Conservation (phyloP, 306 rosid genomes). For the Lagenaria siceraria region DNA sequence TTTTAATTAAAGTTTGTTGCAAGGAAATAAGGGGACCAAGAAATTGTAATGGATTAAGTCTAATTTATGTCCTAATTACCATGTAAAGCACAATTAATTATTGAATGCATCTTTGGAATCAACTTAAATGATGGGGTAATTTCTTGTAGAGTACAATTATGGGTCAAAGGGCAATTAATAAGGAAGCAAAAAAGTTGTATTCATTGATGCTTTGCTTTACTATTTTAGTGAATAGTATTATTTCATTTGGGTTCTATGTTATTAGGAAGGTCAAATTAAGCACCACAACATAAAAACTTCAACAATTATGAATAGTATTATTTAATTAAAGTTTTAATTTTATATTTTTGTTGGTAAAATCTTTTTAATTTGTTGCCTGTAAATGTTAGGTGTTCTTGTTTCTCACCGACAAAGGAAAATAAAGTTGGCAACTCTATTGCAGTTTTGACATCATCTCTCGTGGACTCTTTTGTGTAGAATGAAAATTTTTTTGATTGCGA, state of each 20-base stretch:
- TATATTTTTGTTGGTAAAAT: no score
- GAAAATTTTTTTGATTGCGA: no score
- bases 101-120: neutral
- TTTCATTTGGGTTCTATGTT: neutral
- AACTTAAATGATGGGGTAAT: neutral
- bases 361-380: no score
- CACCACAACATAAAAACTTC: no score
- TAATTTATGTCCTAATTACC: neutral
- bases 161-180: neutral
- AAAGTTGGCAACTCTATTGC: no score
- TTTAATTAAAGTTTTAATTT: no score
- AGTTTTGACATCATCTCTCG: no score
- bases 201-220: neutral
- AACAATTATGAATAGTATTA: no score
- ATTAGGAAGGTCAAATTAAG: neutral
- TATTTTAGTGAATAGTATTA: neutral
- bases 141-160: neutral
- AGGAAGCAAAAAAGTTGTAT: neutral
- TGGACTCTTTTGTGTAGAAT: no score
- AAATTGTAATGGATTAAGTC: neutral
- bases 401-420: no score
- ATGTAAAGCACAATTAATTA: neutral
- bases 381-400: no score
- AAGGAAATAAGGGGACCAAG: neutral
- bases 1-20: no score